phyloP scores from a whole-genome alignment of 2,329 filamentous ascomycete genomes.

The Clonostachys rosea region DNA sequence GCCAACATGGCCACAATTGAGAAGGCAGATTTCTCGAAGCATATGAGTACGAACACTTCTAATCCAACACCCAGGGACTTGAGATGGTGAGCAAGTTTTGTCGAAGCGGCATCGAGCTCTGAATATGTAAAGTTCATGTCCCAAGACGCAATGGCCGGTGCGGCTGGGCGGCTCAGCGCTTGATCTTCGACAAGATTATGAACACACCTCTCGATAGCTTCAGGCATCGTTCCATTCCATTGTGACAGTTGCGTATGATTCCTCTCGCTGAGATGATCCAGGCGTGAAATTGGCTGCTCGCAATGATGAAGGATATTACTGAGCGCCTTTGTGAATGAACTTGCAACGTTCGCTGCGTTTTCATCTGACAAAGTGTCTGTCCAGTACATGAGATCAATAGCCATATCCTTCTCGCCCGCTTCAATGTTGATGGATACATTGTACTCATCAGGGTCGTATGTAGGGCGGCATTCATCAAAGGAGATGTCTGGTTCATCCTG shows the following conservation, averaged over 20 bases:
- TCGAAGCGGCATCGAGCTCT: conserved; percentile 30
- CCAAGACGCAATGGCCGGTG: conserved; percentile 33
- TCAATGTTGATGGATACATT: conserved; percentile 12
- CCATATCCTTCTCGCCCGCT: conserved; percentile 5
- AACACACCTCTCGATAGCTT: background rate
- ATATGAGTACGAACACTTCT: conserved; percentile 9
- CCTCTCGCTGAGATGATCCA: conserved; percentile 17
- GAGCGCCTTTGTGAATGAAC: conserved; percentile 11
- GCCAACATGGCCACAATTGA: conserved; percentile 12
- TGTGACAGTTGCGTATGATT: background rate
- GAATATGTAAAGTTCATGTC: conserved; percentile 35
- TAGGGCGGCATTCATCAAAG: conserved; percentile 13
- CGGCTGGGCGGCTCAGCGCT: conserved; percentile 11
- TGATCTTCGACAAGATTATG: background rate
- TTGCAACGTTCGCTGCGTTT: conserved; percentile 10
- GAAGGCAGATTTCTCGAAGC: conserved; percentile 14
- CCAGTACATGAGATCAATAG: conserved; percentile 14
- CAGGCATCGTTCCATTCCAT: background rate
- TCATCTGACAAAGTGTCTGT: conserved; percentile 9
- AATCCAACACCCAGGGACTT: conserved; percentile 15
- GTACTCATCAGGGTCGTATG: conserved; percentile 12
- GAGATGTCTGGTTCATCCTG: conserved; percentile 6
- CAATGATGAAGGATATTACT: conserved; percentile 8
- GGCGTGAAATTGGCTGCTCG: conserved; percentile 1
- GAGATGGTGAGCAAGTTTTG: conserved; percentile 27